Percentiles rank a stretch among this genome's conserved stretches.
Conservation (phyloP, 345 rosid genomes). For the Barbarea vulgaris region DNA sequence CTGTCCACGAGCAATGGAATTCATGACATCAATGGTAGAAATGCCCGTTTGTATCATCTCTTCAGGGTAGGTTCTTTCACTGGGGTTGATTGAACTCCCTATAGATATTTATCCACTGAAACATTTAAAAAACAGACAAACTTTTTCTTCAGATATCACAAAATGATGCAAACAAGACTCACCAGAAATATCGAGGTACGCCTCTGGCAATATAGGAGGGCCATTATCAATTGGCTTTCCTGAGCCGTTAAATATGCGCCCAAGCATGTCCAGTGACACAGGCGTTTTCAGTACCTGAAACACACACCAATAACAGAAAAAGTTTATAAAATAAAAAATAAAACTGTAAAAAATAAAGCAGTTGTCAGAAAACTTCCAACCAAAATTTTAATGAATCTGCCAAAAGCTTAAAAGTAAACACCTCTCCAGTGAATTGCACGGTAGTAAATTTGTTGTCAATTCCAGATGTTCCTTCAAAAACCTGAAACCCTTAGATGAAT, state of each 20-base stretch:
- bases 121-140: neutral
- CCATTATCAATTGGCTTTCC: conserved; percentile 99
- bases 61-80: conserved; percentile 99
- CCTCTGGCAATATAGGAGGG: conserved; percentile 96
- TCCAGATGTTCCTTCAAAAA: conserved; percentile 96
- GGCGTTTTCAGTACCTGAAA: conserved; percentile 93
- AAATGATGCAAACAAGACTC: conserved; percentile 13
- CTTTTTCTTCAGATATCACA: neutral
- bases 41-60: conserved; percentile 99
- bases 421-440: conserved; percentile 97
- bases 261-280: conserved; percentile 98
- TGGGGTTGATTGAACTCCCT: conserved; percentile 99
- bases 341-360: neutral
- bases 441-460: conserved; percentile 95
- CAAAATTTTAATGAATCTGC: neutral
- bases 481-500: conserved; percentile 45
- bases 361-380: neutral
- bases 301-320: conserved; percentile 21
- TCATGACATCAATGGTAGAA: conserved; percentile 99
- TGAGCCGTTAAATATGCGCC: conserved; percentile 98
- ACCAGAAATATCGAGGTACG: conserved; percentile 97
- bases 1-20: conserved; percentile 98
- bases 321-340: neutral
- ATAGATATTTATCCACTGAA: neutral
- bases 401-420: conserved; percentile 27